Base-by-base conservation (phyloP, 1,284 basidiomycete genomes). In the Papiliotrema laurentii region DNA sequence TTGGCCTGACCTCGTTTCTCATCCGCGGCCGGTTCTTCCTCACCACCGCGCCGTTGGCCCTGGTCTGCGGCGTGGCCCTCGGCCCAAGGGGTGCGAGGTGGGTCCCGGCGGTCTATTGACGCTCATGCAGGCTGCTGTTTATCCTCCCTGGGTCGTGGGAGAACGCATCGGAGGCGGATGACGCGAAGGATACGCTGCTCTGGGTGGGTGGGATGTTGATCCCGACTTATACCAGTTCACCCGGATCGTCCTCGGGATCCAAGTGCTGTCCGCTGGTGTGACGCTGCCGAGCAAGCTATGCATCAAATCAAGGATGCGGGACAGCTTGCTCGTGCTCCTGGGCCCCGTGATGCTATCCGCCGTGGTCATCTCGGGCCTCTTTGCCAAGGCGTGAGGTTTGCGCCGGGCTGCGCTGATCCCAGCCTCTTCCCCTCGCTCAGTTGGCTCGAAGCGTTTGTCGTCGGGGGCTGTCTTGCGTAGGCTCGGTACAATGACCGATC, bases 391-490 rank as follows among this genome's bases (percentile, higher is more conserved):
- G 58, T 57, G 21, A 9, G 24, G n/a, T 43, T n/a, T 14, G 13
- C 24, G n/a, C 9, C 11, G 3, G 19, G 16, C 3, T 13, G 6
- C 7, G 24, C 22, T 43, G 38, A 22, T 21, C 11, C n/a, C 18
- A 60, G 58, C 18, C 38, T 51, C 5, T 55, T 60, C 27, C 52
- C 52, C 21, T 36, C 40, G 7, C 39, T 54, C n/a, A 43, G 37
- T 2, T 60, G 58, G 58, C 36, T 52, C 16, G 58, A 60, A 24
- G 53, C 53, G 14, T 43, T 58, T 25, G 43, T 60, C 27, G 46
- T 60, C 19, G 51, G 50, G 7, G 53, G 54, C 19, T 60, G 58
- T 50, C 34, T 60, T 21, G 56, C 51, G 58, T 55, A 27, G 58
- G 55, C n/a, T 31, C 34, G 34, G 41, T 7, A 27, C n/a, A 26